phyloP scores from a whole-genome alignment of 1,284 basidiomycete species.

The Leccinum fuscescens region DNA sequence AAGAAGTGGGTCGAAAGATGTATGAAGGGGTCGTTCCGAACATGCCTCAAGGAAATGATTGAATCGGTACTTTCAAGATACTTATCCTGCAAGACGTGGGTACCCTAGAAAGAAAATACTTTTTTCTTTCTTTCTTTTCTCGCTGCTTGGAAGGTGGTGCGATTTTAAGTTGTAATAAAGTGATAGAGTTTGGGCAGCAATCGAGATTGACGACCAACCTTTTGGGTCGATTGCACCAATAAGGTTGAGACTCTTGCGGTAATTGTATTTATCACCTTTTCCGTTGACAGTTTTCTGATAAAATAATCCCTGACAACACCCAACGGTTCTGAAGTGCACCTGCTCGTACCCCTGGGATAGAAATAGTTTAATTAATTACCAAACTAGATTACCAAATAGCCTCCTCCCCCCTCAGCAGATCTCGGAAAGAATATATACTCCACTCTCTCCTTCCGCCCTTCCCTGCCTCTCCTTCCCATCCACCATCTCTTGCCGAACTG shows the following conservation, averaged over 20 bases:
- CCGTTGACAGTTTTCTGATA: conserved; percentile 25
- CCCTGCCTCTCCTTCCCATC: conserved; percentile 5
- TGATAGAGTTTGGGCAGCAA: conserved; percentile 38
- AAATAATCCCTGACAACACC: conserved; percentile 16
- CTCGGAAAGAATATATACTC: conserved; percentile 35
- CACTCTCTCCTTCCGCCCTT: conserved; percentile 11
- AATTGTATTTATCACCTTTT: conserved; percentile 27
- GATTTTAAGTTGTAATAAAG: conserved; percentile 40
- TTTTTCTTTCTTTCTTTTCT: conserved; percentile 1
- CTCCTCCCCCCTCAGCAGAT: conserved; percentile 28
- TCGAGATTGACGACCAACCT: conserved; percentile 40
- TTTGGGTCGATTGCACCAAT: conserved; percentile 39
- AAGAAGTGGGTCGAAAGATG: conserved; percentile 17
- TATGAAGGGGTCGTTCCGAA: conserved; percentile 15
- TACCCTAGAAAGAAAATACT: background rate
- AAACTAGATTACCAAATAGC: conserved; percentile 33
- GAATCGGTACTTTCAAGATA: background rate
- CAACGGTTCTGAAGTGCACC: conserved; percentile 2
- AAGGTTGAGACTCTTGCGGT: conserved; percentile 32
- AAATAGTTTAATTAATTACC: conserved; percentile 43
- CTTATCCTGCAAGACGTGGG: background rate
- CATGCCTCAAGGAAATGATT: conserved; percentile 14
- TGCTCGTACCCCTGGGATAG: conserved; percentile 20
- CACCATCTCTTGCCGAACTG: background rate
- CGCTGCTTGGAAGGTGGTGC: conserved; percentile 10